Percentiles rank a stretch among this genome's conserved stretches.
These are phyloP conservation scores for Zygoascus biomembranicola DNA, from an alignment of 805 yeast genomes.

Conservation along the genomic window DNA sequence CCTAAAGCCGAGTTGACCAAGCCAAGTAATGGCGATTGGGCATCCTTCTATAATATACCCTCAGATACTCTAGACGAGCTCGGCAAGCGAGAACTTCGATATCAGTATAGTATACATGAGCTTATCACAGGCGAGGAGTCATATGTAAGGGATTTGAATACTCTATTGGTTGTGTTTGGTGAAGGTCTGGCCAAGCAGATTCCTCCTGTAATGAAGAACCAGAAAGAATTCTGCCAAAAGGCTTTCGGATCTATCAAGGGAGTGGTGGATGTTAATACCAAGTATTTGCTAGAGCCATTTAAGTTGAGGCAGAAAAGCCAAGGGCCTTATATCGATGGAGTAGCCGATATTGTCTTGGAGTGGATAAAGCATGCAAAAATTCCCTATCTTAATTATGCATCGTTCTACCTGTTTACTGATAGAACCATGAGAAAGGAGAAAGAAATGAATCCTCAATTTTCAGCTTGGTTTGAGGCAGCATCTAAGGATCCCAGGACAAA, in stretches of 20 bases:
- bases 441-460: slow-evolving; percentile 36
- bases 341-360: slow-evolving; percentile 52
- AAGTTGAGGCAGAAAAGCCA: slow-evolving; percentile 47
- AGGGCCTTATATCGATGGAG: slow-evolving; percentile 57
- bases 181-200: slow-evolving; percentile 30
- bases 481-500: slow-evolving; percentile 41
- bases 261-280: slow-evolving; percentile 47
- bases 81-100: slow-evolving; percentile 39
- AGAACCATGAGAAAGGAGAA: slow-evolving; percentile 38
- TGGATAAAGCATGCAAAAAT: slow-evolving; percentile 57
- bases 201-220: slow-evolving; percentile 40
- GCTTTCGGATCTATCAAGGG: slow-evolving; percentile 51
- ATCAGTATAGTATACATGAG: slow-evolving; percentile 72
- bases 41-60: slow-evolving; percentile 20
- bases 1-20: slow-evolving; percentile 9
- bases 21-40: slow-evolving; percentile 20
- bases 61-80: slow-evolving; percentile 19
- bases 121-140: slow-evolving; percentile 62
- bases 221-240: slow-evolving; percentile 48
- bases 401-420: slow-evolving; percentile 27
- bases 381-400: slow-evolving; percentile 52
- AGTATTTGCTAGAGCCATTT: slow-evolving; percentile 48
- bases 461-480: slow-evolving; percentile 47
- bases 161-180: slow-evolving; percentile 54
- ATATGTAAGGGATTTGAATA: slow-evolving; percentile 57